Percentiles rank a stretch among this genome's conserved stretches.
These are phyloP conservation scores for Hypoxylon fragiforme DNA, from an alignment of 495 filamentous ascomycete species.

Conservation along the genomic window DNA sequence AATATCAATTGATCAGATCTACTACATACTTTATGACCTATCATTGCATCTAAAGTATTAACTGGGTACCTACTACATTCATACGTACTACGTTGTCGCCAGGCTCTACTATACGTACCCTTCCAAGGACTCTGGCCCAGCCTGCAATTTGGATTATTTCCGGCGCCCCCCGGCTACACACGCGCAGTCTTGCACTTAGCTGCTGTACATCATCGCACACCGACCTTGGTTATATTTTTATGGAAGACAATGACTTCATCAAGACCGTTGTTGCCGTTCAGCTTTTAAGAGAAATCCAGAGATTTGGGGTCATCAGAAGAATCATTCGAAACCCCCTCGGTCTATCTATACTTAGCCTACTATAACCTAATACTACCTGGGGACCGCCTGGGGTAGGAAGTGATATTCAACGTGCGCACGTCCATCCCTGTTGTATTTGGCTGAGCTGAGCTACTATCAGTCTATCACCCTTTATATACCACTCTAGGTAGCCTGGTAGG, in stretches of 20 bases:
- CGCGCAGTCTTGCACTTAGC: slow-evolving; percentile 7
- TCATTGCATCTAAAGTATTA: no score
- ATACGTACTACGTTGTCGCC: not conserved
- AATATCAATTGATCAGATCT: no score
- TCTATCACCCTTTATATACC: no score
- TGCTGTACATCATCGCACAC: slow-evolving; percentile 14
- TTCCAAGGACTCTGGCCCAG: no score
- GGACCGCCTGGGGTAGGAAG: slow-evolving; percentile 5
- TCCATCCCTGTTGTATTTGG: slow-evolving; percentile 12
- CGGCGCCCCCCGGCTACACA: slow-evolving; percentile 21
- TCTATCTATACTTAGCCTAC: no score
- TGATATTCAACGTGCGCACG: slow-evolving; percentile 20
- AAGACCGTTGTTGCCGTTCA: slow-evolving; percentile 3
- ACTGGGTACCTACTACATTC: not conserved
- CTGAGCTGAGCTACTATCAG: slow-evolving; percentile 16
- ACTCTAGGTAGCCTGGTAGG: no score
- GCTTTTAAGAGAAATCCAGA: slow-evolving; percentile 12
- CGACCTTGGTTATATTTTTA: slow-evolving; percentile 7
- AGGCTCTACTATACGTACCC: not conserved
- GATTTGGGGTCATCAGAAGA: slow-evolving; percentile 9
- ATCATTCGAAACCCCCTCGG: slow-evolving; percentile 3
- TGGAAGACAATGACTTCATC: slow-evolving; percentile 18
- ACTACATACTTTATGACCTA: no score
- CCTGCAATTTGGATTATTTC: slow-evolving; percentile 22
- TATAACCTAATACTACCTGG: no score